Evolutionary conservation across 139 green algal species (phyloP), one percentile per base, ranked within the genome.

Genomic region (Eudorina sp.): DNA sequence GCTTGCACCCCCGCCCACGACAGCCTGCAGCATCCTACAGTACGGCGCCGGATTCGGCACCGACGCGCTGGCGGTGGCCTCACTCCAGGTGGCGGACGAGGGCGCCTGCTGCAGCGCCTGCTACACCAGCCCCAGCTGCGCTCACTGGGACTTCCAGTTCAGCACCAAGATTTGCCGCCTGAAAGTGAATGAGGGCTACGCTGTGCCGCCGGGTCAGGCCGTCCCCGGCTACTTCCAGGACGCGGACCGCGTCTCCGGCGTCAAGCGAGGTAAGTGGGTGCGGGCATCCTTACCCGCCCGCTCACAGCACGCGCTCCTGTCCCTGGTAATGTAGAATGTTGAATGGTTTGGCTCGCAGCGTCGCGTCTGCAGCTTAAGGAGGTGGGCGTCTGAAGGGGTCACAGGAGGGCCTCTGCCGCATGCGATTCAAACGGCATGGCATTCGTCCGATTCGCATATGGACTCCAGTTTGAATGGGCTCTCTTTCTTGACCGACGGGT

Each of bases 11-110:
- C 62, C 62, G 27, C 2, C 3, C 7, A 23, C 23, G 27, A 25
- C 62, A 72, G 62, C 31, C 38, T 72, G 62, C 62, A 72, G 23
- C 19, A 72, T 72, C 27, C 62, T 72, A 25, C 62, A 72, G 62
- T 72, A 72, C 62, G 62, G 62, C 21, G 62, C 62, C 21, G 62
- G 62, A 29, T 72, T 40, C 6, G 62, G 62, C 31, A 72, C 62
- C 27, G 62, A 72, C 62, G 62, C 62, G 62, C 31, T 72, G 62
- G 62, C 62, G 19, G 27, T 72, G 3, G 62, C 6, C 1, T 40
- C 62, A 3, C 21, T 72, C 3, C 2, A 3, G 11, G 2, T 72
- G 1, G 21, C 62, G 27, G 62, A 72, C 19, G 62, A 72, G 62
- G 62, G 62, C 62, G 23, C 1, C 16, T 72, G 62, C 62, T 72